phyloP scores from a whole-genome alignment of 208 protist species.

The Angomonas ambiguus region DNA sequence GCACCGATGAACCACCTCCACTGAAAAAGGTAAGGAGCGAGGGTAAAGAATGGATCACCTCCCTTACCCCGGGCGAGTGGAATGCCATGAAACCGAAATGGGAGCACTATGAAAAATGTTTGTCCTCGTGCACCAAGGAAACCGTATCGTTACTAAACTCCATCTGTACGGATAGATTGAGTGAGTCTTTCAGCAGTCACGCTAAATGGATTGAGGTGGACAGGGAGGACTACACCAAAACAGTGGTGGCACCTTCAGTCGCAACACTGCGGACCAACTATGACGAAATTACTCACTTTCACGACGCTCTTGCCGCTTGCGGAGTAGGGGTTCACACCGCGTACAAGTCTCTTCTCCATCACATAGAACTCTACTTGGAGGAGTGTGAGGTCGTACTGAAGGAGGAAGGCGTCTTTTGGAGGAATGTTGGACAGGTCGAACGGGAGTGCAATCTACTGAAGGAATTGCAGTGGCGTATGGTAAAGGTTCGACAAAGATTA shows the following conservation, averaged over 20 bases:
- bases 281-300: constrained; percentile 33
- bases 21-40: not conserved
- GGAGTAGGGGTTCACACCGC: constrained; percentile 36
- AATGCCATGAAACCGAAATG: constrained; percentile 11
- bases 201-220: constrained; percentile 49
- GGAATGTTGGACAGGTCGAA: constrained; percentile 28
- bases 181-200: constrained; percentile 29
- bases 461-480: constrained; percentile 23
- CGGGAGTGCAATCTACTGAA: constrained; percentile 44
- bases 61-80: constrained; percentile 6
- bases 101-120: constrained; percentile 22
- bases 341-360: constrained; percentile 34
- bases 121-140: constrained; percentile 18
- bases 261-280: constrained; percentile 31
- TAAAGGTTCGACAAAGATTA: not conserved
- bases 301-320: constrained; percentile 63
- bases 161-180: constrained; percentile 25
- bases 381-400: constrained; percentile 41
- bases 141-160: constrained; percentile 24
- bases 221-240: constrained; percentile 12
- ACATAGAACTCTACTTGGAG: constrained; percentile 41
- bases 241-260: constrained; percentile 20
- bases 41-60: not conserved
- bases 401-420: constrained; percentile 41
- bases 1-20: not conserved